These are phyloP conservation scores for Marvania coccoides DNA, from an alignment of 139 green algal genomes.

Conservation along the genomic window DNA sequence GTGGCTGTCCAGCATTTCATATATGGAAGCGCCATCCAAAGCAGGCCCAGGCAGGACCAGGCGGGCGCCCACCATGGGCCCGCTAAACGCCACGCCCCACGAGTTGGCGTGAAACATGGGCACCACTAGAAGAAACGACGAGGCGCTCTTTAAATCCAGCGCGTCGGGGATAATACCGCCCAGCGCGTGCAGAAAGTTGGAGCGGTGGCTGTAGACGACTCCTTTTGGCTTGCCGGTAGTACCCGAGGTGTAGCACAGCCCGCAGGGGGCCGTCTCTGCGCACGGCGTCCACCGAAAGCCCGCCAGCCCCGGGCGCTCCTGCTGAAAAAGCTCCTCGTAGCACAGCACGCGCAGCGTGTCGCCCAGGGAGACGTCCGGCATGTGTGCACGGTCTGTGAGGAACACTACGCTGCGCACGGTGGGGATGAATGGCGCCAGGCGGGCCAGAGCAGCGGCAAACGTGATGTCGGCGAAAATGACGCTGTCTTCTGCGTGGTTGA, in stretches of 20 bases:
- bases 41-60: conserved; percentile 67
- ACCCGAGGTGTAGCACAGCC: conserved; percentile 75
- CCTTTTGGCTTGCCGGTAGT: conserved; percentile 50
- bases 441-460: conserved; percentile 37
- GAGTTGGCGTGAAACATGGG: conserved; percentile 72
- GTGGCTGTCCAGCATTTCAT: conserved; percentile 44
- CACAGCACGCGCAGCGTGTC: conserved; percentile 30
- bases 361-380: not conserved
- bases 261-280: conserved; percentile 54
- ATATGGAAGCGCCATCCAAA: conserved; percentile 56
- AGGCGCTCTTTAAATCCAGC: conserved; percentile 29
- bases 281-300: conserved; percentile 36
- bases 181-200: conserved; percentile 69
- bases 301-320: conserved; percentile 4
- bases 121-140: conserved; percentile 49
- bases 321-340: conserved; percentile 64
- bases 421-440: conserved; percentile 29
- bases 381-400: conserved; percentile 19
- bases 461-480: conserved; percentile 26
- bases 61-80: conserved; percentile 53
- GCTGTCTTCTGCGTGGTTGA: conserved; percentile 21
- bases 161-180: conserved; percentile 23
- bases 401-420: conserved; percentile 38
- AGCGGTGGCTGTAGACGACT: conserved; percentile 67
- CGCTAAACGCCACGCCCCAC: conserved; percentile 61